Conservation (phyloP, 2,329 filamentous ascomycete genomes). For the Dryadomyces quercivorus region DNA sequence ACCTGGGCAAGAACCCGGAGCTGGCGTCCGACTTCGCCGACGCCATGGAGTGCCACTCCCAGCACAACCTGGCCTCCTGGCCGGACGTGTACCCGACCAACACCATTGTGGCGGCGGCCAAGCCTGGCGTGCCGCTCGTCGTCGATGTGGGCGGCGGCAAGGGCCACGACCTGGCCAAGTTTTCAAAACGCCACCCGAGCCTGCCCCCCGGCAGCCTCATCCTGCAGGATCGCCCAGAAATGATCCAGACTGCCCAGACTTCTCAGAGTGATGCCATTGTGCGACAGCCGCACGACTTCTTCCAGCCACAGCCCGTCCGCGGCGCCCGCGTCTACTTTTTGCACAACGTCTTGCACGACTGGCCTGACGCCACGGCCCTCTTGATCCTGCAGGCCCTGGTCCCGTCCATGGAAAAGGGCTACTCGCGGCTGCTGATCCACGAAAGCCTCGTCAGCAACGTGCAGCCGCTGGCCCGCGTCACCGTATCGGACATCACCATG, state of each 20-base stretch:
- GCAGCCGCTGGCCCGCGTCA: neutral
- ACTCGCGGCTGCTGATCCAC: constrained; percentile 27
- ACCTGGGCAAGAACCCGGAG: neutral
- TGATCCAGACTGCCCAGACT: neutral
- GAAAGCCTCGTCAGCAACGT: constrained; percentile 15
- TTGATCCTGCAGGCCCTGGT: constrained; percentile 20
- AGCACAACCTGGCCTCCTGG: constrained; percentile 1
- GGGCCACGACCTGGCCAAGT: constrained; percentile 3
- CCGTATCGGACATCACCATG: constrained; percentile 2
- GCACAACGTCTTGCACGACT: constrained; percentile 16
- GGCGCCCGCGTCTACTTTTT: constrained; percentile 11
- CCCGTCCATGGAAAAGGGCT: constrained; percentile 19
- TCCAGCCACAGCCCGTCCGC: constrained; percentile 19
- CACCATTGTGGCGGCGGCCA: neutral
- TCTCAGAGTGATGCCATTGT: neutral
- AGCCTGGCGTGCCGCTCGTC: neutral
- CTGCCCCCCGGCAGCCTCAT: constrained; percentile 18
- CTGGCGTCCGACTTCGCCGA: neutral
- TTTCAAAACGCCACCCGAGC: neutral
- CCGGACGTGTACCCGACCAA: constrained; percentile 1
- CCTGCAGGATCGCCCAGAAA: constrained; percentile 25
- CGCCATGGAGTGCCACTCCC: constrained; percentile 1
- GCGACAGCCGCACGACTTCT: constrained; percentile 14
- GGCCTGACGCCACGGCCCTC: constrained; percentile 16
- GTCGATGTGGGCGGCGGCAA: constrained; percentile 13